A percentile compares a stretch with the other conserved stretches of the same genome.
These are phyloP conservation scores for Cordyceps javanica DNA, from an alignment of 2,329 filamentous ascomycete species.

Conservation along the genomic window DNA sequence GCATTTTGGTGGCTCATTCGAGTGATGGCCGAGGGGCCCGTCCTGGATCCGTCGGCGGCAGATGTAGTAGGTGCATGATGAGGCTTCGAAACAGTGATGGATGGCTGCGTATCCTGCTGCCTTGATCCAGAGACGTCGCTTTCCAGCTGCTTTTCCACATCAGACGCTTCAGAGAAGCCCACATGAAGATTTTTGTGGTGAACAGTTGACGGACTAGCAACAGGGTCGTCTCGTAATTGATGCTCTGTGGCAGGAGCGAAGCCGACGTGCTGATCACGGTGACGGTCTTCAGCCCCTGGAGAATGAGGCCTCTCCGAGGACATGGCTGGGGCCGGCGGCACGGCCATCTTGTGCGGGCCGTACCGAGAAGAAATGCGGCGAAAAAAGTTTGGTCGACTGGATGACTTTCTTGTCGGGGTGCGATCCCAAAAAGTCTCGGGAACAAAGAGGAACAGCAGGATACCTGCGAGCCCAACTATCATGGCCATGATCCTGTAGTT, in stretches of 20 bases:
- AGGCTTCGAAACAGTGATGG: conserved; percentile 11
- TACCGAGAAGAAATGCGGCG: conserved; percentile 41
- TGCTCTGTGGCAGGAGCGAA: conserved; percentile 21
- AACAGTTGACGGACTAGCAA: conserved; percentile 15
- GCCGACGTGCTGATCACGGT: conserved; percentile 26
- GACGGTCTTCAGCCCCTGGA: conserved; percentile 17
- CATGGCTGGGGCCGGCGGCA: conserved; percentile 8
- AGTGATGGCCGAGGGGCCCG: not conserved
- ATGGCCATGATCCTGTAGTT: conserved; percentile 68
- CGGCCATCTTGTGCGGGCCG: conserved; percentile 14
- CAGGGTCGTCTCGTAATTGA: conserved; percentile 7
- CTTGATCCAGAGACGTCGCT: not conserved
- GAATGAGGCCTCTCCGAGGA: conserved; percentile 15
- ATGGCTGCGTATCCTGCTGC: not conserved
- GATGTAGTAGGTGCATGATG: not conserved
- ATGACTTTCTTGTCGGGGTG: conserved; percentile 48
- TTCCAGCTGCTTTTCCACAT: conserved; percentile 11
- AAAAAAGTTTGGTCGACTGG: conserved; percentile 40
- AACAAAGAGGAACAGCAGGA: conserved; percentile 80
- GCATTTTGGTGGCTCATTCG: not conserved
- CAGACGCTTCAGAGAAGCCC: conserved; percentile 41
- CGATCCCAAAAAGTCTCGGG: conserved; percentile 96
- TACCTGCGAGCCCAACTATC: conserved; percentile 62
- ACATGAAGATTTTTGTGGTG: conserved; percentile 42
- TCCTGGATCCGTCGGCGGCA: not conserved